Evolutionary conservation across 2,329 filamentous ascomycete species (phyloP).

Genomic region (Gaeumannomyces sp.): DNA sequence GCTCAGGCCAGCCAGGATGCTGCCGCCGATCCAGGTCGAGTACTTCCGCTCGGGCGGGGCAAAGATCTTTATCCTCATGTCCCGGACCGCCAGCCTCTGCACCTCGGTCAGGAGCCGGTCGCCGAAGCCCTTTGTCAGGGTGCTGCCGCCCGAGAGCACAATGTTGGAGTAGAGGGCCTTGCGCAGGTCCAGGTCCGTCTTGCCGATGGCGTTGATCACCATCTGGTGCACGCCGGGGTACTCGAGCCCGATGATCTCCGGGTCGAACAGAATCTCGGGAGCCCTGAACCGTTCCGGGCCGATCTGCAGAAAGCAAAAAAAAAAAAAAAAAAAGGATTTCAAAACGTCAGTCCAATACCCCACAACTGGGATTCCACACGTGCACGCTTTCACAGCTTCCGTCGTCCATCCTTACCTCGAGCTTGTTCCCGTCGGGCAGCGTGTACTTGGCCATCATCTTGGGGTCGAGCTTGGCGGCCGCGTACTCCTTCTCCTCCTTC

Average conservation of each 20-base stretch:
- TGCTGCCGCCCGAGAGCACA: conserved; percentile 91
- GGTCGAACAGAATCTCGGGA: conserved; percentile 95
- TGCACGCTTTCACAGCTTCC: background rate
- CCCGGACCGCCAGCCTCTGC: conserved; percentile 89
- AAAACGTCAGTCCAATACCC: no score
- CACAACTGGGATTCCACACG: background rate
- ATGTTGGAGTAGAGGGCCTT: conserved; percentile 95
- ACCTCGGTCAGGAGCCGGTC: conserved; percentile 88
- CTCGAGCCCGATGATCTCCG: conserved; percentile 92
- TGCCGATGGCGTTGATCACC: conserved; percentile 89
- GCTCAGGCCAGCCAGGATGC: conserved; percentile 91
- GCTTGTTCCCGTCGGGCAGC: conserved; percentile 73
- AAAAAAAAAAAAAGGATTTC: no score
- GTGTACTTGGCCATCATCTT: conserved; percentile 99
- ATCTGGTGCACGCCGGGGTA: conserved; percentile 98
- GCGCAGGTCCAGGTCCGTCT: conserved; percentile 90
- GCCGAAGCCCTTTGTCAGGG: conserved; percentile 93
- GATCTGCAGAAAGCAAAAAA: conserved; percentile 48
- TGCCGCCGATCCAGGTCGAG: conserved; percentile 98
- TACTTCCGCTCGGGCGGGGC: conserved; percentile 96
- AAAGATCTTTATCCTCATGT: conserved; percentile 99
- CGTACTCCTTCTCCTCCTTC: conserved; percentile 97
- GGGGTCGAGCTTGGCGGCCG: conserved; percentile 95
- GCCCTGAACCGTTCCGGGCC: conserved; percentile 92
- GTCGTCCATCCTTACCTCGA: conserved; percentile 10